Percentiles rank a stretch among this genome's conserved stretches.
These are phyloP conservation scores for Linum usitatissimum DNA, from an alignment of 345 rosid genomes.

Conservation along the genomic window DNA sequence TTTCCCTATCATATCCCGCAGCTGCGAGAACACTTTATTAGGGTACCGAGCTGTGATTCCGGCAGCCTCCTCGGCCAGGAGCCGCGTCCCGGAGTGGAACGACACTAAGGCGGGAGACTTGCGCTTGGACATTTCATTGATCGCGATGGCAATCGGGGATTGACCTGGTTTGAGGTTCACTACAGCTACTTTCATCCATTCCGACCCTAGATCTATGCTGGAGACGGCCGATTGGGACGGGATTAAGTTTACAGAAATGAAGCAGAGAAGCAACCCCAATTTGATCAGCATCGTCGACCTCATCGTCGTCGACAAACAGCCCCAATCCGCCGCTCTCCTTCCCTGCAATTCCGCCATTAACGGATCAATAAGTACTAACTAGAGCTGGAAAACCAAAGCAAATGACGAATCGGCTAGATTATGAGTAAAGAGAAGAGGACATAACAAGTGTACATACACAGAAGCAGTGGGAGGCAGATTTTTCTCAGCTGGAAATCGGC, in stretches of 20 bases:
- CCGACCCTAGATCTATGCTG: conserved; percentile 95
- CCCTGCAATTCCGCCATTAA: not conserved
- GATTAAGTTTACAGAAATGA: not conserved
- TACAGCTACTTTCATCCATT: conserved; percentile 85
- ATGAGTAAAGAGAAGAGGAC: not conserved
- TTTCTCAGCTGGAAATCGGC: not conserved
- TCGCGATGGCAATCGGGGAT: conserved; percentile 80
- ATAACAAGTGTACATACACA: not conserved
- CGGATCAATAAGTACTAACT: not conserved
- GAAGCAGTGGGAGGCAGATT: not conserved
- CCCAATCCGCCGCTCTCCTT: not conserved
- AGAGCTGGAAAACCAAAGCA: not conserved
- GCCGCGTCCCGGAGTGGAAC: conserved; percentile 61
- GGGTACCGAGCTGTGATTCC: conserved; percentile 89
- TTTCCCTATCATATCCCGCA: conserved; percentile 80
- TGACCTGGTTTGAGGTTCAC: conserved; percentile 84
- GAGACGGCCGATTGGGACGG: conserved; percentile 66
- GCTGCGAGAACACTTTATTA: conserved; percentile 58
- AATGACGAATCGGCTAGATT: not conserved
- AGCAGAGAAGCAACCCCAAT: conserved; percentile 12
- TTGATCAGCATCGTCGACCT: conserved; percentile 1
- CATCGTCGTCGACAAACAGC: conserved; percentile 1
- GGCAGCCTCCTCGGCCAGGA: conserved; percentile 88
- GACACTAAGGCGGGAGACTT: conserved; percentile 86
- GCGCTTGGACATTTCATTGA: conserved; percentile 97